phyloP scores from a whole-genome alignment of 2,329 filamentous ascomycete species.

The Tolypocladium paradoxum region DNA sequence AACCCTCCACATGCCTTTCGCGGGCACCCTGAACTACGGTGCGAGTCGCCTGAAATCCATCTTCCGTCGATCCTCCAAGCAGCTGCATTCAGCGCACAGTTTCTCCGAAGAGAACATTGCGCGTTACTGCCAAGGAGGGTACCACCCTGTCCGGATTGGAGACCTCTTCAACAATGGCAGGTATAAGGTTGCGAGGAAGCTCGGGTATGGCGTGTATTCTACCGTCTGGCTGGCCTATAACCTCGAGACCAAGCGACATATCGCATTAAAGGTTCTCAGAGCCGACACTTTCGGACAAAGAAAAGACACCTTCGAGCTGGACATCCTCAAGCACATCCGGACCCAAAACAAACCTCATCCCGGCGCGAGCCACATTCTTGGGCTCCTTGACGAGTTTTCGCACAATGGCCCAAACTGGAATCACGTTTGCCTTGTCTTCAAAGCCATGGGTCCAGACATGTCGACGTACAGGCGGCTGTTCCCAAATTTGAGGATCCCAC shows the following conservation, averaged over 20 bases:
- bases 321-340: conserved; percentile 8
- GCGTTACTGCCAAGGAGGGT: conserved; percentile 11
- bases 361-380: conserved; percentile 5
- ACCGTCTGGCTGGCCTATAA: conserved; percentile 15
- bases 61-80: neutral
- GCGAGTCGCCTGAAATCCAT: neutral
- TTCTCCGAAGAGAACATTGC: conserved; percentile 6
- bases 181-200: conserved; percentile 14
- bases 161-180: conserved; percentile 9
- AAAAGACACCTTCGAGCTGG: conserved; percentile 9
- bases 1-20: no score
- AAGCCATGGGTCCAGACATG: conserved; percentile 18
- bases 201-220: conserved; percentile 12
- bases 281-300: conserved; percentile 6
- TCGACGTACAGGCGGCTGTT: conserved; percentile 7
- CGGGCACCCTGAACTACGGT: neutral
- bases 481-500: conserved; percentile 4
- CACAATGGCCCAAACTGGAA: conserved; percentile 17
- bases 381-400: conserved; percentile 13
- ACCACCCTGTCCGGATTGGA: conserved; percentile 12
- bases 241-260: conserved; percentile 6
- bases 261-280: conserved; percentile 18
- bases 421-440: conserved; percentile 18
- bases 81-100: neutral
- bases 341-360: neutral